Percentiles rank a stretch among this genome's conserved stretches.
phyloP scores from a whole-genome alignment of 2,329 filamentous ascomycete species.

The Arthrinium phaeospermum region DNA sequence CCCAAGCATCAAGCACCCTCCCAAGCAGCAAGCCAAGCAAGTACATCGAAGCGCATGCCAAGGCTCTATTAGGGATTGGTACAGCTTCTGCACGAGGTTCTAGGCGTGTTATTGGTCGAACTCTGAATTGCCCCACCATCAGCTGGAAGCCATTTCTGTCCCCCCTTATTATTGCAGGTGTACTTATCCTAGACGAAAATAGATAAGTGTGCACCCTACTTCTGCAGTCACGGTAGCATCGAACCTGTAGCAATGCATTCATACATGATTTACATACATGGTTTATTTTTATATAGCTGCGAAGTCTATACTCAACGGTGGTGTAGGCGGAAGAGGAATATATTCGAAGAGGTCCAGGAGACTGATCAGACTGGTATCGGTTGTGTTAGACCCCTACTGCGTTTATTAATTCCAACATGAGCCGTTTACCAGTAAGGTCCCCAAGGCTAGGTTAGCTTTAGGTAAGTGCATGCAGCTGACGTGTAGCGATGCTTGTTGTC shows the following conservation, averaged over 20 bases:
- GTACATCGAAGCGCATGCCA: neutral
- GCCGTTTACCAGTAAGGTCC: neutral
- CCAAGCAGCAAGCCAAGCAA: neutral
- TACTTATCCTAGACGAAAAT: neutral
- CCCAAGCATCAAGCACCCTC: neutral
- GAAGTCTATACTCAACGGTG: too few relatives aligned
- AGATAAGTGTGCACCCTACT: neutral
- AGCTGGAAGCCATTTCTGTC: neutral
- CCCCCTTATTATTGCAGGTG: neutral
- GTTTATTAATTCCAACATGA: neutral
- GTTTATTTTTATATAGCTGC: too few relatives aligned
- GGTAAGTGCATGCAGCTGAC: neutral
- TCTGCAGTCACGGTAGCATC: neutral
- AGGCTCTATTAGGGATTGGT: slow-evolving; percentile 6
- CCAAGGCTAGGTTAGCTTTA: neutral
- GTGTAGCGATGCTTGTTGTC: neutral
- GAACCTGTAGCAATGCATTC: too few relatives aligned
- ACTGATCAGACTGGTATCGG: too few relatives aligned
- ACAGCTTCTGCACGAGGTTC: neutral
- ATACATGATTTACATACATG: too few relatives aligned
- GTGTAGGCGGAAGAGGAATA: too few relatives aligned
- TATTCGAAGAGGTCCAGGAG: too few relatives aligned
- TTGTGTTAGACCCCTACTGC: neutral
- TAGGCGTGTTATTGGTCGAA: neutral
- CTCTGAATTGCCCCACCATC: neutral